Evolutionary conservation across 495 filamentous ascomycete genomes (phyloP), one percentile per base, ranked within the genome.

Genomic region (Talaromyces thailandensis): DNA sequence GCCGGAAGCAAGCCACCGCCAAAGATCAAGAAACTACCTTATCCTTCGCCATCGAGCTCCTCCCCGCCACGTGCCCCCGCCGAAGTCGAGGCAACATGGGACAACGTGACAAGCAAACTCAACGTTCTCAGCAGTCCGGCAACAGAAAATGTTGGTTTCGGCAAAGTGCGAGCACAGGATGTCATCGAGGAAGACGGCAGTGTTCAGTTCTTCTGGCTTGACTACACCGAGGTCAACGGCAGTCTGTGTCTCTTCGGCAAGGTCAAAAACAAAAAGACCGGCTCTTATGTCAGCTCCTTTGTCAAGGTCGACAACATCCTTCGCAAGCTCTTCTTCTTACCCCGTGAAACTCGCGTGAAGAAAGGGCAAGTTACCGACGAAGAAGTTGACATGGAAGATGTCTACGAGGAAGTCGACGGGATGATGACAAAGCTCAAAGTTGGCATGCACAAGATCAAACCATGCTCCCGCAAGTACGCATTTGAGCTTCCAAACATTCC

Each of bases 271-370:
- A 96, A 93, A 73, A 88, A 86, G 64, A 89, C 82, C 25, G 86
- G 84, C 35, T 77, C 76, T 32, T 92, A 87, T 71, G 87, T 91
- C 32, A 97, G 93, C 74, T 95, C 93, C 61, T 98, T 98, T 67
- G 84, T 96, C 71, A 98, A 98, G 70, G 80, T 98, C 35, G 93
- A 98, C 79, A 96, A 96, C 64, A 90, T 98, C 61, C 73, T 95
- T 23, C 84, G 94, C 52, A 98, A 96, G 65, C 80, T 98, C 2
- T 98, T 86, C 72, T 98, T 98, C 69, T 81, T 98, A 26, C 94
- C 94, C 5, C 87, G 93, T 59, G 82, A 92, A 65, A 73, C 86
- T 64, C 80, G 86, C 50, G 70, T 81, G n/a, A 81, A 80, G 66
- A 74, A 85, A 62, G 88, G 87, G 16, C 78, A 80, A 63, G 84